phyloP scores from a whole-genome alignment of 306 rosid species.

The Inga leiocalycina region DNA sequence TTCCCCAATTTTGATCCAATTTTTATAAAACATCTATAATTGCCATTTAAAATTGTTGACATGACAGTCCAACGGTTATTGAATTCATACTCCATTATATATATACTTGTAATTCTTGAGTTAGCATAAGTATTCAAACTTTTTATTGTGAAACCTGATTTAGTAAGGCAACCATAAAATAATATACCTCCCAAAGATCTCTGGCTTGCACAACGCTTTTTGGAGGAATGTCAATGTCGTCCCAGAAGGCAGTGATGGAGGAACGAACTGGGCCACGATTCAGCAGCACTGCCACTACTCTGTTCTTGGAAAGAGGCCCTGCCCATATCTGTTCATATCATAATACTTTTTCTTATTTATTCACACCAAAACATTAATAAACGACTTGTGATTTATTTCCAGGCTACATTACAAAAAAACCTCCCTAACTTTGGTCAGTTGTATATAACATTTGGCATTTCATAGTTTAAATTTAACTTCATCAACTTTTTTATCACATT shows the following conservation, averaged over 20 bases:
- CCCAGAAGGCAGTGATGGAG: slow-evolving; percentile 69
- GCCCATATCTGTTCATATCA: slow-evolving; percentile 72
- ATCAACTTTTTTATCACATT: no score
- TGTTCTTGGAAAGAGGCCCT: slow-evolving; percentile 82
- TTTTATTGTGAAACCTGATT: neutral
- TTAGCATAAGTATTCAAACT: neutral
- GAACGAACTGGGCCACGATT: slow-evolving; percentile 55
- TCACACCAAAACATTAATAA: neutral
- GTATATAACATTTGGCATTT: no score
- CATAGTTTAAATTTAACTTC: no score
- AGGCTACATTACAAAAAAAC: no score
- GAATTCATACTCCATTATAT: no score
- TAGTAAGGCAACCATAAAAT: neutral
- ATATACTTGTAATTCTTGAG: no score
- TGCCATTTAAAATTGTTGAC: neutral
- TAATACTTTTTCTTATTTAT: no score
- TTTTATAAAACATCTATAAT: no score
- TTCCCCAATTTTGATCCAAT: neutral
- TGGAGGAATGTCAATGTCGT: slow-evolving; percentile 81
- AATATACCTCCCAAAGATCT: slow-evolving; percentile 87
- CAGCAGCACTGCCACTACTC: slow-evolving; percentile 67
- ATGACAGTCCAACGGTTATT: no score
- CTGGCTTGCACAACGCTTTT: slow-evolving; percentile 66
- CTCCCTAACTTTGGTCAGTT: no score
- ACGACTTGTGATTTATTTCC: neutral